Evolutionary conservation across 352 stramenopile species (phyloP).

Genomic region (Peronospora destructor): DNA sequence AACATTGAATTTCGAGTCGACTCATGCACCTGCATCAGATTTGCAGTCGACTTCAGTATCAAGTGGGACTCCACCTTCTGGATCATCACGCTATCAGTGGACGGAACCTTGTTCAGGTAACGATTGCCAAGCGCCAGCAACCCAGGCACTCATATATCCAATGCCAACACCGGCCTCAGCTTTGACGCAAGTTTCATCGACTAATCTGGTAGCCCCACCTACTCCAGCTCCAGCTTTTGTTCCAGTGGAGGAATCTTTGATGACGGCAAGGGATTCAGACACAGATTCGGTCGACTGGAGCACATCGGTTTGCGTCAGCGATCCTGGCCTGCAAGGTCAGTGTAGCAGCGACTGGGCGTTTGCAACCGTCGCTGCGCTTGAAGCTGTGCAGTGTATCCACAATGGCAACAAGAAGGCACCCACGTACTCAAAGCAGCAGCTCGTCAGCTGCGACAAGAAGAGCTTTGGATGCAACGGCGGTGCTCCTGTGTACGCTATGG

Average conservation of each 20-base stretch:
- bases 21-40: constrained; percentile 2
- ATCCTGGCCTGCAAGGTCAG: constrained; percentile 91
- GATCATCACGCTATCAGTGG: constrained; percentile 12
- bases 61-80: constrained; percentile 4
- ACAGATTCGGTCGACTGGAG: constrained; percentile 38
- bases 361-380: constrained; percentile 84
- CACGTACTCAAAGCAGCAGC: constrained; percentile 88
- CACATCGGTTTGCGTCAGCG: constrained; percentile 34
- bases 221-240: constrained; percentile 1
- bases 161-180: constrained; percentile 4
- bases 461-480: constrained; percentile 90
- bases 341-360: constrained; percentile 98
- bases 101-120: constrained; percentile 5
- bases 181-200: neutral
- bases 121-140: constrained; percentile 1
- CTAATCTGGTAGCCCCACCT: neutral
- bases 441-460: constrained; percentile 86
- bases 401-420: constrained; percentile 52
- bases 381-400: constrained; percentile 85
- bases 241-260: constrained; percentile 6
- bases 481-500: constrained; percentile 84
- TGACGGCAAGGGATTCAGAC: constrained; percentile 15
- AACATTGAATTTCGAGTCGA: neutral
- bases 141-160: constrained; percentile 2
- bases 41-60: constrained; percentile 7